A percentile compares a stretch with the other conserved stretches of the same genome.
phyloP scores from a whole-genome alignment of 2,329 filamentous ascomycete species.

The Pseudocercospora macadamiae region DNA sequence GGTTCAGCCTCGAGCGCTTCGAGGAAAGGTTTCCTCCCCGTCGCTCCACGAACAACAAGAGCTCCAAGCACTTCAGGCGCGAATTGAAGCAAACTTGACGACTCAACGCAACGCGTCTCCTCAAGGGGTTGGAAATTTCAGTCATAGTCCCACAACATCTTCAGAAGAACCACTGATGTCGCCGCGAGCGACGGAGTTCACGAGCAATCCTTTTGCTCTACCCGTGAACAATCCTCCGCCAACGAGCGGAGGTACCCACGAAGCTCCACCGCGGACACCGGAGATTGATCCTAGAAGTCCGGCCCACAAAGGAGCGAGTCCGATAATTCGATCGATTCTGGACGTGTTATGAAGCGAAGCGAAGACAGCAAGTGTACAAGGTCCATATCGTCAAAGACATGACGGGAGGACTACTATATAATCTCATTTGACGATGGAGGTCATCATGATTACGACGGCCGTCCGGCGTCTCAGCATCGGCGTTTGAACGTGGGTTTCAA shows the following conservation, averaged over 20 bases:
- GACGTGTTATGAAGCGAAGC: slow-evolving; percentile 64
- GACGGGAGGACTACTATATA: not conserved
- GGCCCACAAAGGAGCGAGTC: slow-evolving; percentile 71
- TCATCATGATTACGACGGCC: not conserved
- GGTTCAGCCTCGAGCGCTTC: slow-evolving; percentile 22
- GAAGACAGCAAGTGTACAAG: slow-evolving; percentile 17
- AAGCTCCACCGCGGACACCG: slow-evolving; percentile 55
- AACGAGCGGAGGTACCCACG: slow-evolving; percentile 45
- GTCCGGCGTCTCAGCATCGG: not conserved
- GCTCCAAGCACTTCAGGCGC: slow-evolving; percentile 37
- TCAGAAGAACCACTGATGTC: slow-evolving; percentile 64
- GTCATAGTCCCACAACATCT: not conserved
- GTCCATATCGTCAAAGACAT: not conserved
- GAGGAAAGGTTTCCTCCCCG: slow-evolving; percentile 39
- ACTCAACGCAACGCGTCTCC: slow-evolving; percentile 12
- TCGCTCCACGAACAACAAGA: slow-evolving; percentile 38
- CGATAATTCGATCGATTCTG: slow-evolving; percentile 77
- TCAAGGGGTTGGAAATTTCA: not conserved
- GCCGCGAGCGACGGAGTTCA: slow-evolving; percentile 73
- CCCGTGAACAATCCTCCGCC: slow-evolving; percentile 35
- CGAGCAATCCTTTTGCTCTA: slow-evolving; percentile 64
- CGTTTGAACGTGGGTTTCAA: not conserved
- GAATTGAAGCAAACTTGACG: slow-evolving; percentile 35
- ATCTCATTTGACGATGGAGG: not conserved
- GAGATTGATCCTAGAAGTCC: slow-evolving; percentile 71